Base-by-base conservation (phyloP, 2,329 filamentous ascomycete genomes). In the Chaetoscypha palmicola region DNA sequence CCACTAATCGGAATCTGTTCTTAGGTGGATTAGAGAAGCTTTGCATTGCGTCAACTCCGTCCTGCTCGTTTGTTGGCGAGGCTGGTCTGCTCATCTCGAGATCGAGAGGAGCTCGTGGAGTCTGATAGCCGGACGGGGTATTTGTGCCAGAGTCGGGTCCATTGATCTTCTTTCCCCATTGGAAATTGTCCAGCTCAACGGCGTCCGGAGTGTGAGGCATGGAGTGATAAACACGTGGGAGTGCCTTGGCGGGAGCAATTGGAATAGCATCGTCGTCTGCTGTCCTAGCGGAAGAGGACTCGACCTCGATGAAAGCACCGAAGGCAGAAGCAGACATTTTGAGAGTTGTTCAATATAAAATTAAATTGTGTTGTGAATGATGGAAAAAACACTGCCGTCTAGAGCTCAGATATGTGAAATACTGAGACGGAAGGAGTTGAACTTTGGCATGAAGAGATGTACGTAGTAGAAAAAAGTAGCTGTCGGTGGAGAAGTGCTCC, bases 1-100 rank as follows among this genome's bases (percentile, higher is more conserved):
- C 72, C 8, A 81, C 59, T 20, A 90, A 68, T 24, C 86, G 71
- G 66, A 74, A 90, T 48, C 77, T 79, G 61, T 88, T 90, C 74
- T 79, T 85, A 9, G 71, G 69, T 9, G 76, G 75, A 14, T 77
- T 69, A 49, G 71, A 79, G 46, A 78, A 73, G 49, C 70, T 81
- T 38, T 77, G 76, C 23, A 77, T 58, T 3, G 71, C 62, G 34
- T 72, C 68, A 1, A 68, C 67, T n/a, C n/a, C n/a, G n/a, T n/a
- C n/a, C n/a, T n/a, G n/a, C 5, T 68, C 65, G 3, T 53, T 43
- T n/a, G 62, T 56, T 3, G 74, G 75, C 5, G 68, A 74, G 4
- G 66, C 55, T 2, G 76, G 72, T 11, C 71, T 63, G 55, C 74
- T 81, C 58, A 69, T 71, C 54, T 81, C 78, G 3, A 62, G 36